These are phyloP conservation scores for Phoma herbarum DNA, from an alignment of 2,329 filamentous ascomycete species.

Conservation along the genomic window DNA sequence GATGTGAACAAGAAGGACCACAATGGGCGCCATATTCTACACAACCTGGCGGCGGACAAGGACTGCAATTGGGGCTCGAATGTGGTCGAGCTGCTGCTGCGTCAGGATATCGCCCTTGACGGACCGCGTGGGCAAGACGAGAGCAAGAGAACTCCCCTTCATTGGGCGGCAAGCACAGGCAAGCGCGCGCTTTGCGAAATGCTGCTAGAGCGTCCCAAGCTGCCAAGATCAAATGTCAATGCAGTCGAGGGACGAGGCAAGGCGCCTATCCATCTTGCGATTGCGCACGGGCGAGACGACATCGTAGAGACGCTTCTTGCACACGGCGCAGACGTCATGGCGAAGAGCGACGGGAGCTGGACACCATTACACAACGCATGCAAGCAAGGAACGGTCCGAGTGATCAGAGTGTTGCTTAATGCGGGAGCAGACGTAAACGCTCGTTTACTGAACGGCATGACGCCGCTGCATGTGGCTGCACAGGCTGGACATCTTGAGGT, in stretches of 20 bases:
- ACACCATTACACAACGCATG: conserved; percentile 49
- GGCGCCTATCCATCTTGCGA: conserved; percentile 49
- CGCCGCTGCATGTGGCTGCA: conserved; percentile 51
- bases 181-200: conserved; percentile 61
- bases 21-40: conserved; percentile 45
- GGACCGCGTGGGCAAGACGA: conserved; percentile 53
- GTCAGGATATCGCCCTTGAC: conserved; percentile 53
- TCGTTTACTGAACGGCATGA: conserved; percentile 46
- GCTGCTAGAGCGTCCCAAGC: conserved; percentile 51
- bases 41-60: conserved; percentile 53
- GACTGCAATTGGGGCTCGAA: conserved; percentile 59
- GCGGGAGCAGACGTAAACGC: conserved; percentile 48
- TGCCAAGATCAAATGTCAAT: conserved; percentile 44
- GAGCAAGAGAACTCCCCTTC: conserved; percentile 62
- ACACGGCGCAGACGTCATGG: conserved; percentile 44
- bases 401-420: conserved; percentile 41
- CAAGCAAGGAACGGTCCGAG: conserved; percentile 43
- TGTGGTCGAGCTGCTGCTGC: conserved; percentile 54
- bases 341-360: conserved; percentile 47
- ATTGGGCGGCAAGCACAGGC: conserved; percentile 67
- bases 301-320: conserved; percentile 46
- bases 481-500: conserved; percentile 47
- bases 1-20: conserved; percentile 51
- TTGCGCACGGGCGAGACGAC: conserved; percentile 47
- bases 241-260: conserved; percentile 48